Base-by-base conservation (phyloP, 768 basidiomycete genomes). In the Mycena belliarum region DNA sequence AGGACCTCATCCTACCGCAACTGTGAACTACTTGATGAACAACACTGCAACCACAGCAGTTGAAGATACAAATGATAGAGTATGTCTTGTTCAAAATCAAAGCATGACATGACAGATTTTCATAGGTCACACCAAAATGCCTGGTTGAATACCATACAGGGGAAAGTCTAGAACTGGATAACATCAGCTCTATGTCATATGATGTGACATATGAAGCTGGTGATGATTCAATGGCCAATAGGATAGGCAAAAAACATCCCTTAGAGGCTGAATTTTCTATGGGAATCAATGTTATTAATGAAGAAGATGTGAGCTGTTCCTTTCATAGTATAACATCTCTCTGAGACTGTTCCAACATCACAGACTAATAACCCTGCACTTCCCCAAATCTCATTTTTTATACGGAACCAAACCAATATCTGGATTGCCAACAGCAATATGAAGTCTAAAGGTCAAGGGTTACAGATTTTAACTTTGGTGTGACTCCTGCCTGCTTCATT, bases 241-340 rank as follows among this genome's bases (percentile, higher is more conserved):
- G 6, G 9, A 43, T 15, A 15, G 29, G 15, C 26, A 32, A 25
- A n/a, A n/a, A n/a, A n/a, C 5, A 32, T 25, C 12, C 3, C 12
- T 21, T 52, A 42, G 12, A 52, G 9, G 51, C 35, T 52, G 29
- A 52, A 43, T 52, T 42, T 15, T 52, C 51, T 10, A 42, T 52
- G 28, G 51, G 51, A 24, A 52, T 52, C 29, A 25, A 52, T 52
- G 29, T 52, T 44, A 6, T 3, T 18, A 38, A 38, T 18, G 18
- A 4, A 4, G 25, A 29, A 2, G n/a, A 40, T 23, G 43, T 44
- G 20, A 11, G 9, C 24, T 43, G 10, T 43, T 32, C 29, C 29
- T 12, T 6, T 6, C 29, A 12, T 6, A 32, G 6, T 32, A 12
- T 6, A 32, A 6, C 29, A 6, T 24, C 23, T 18, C n/a, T n/a